Conservation (phyloP, 2,329 filamentous ascomycete genomes). For the Fusarium sp. region DNA sequence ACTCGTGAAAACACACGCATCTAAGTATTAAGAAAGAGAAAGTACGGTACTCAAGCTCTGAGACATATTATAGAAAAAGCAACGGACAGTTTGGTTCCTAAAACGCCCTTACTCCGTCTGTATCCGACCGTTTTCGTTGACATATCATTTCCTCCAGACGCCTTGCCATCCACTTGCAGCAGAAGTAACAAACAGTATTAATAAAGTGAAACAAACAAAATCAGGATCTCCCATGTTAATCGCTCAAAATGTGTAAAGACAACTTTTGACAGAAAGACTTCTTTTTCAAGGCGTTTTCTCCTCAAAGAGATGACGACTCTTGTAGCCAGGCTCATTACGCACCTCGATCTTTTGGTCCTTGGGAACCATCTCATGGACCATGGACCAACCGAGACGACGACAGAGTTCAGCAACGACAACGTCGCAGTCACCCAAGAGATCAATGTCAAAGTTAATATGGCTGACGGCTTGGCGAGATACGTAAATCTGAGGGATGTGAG, state of each 20-base stretch:
- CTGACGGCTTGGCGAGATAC: conserved; percentile 86
- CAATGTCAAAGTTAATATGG: conserved; percentile 96
- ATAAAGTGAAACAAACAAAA: conserved; percentile 9
- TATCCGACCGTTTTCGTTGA: conserved; percentile 32
- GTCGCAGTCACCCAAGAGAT: conserved; percentile 95
- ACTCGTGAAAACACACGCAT: background rate
- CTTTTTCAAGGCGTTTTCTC: conserved; percentile 36
- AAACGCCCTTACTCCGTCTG: conserved; percentile 39
- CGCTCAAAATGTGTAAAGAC: background rate
- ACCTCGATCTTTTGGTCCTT: conserved; percentile 72
- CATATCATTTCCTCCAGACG: conserved; percentile 38
- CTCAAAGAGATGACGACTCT: conserved; percentile 57
- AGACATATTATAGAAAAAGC: background rate
- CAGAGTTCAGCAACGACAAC: conserved; percentile 89
- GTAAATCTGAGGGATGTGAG: conserved; percentile 89
- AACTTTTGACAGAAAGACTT: background rate
- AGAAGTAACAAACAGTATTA: conserved; percentile 18
- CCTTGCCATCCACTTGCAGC: conserved; percentile 39
- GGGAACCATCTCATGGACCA: conserved; percentile 88
- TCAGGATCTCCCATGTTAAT: conserved; percentile 1
- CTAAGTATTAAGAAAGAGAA: background rate
- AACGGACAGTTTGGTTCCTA: background rate
- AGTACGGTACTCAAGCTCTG: conserved; percentile 10
- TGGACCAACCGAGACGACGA: conserved; percentile 81
- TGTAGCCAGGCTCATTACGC: conserved; percentile 52